Conservation (phyloP, 2,329 filamentous ascomycete species). For the Uncinocarpus reesii region DNA sequence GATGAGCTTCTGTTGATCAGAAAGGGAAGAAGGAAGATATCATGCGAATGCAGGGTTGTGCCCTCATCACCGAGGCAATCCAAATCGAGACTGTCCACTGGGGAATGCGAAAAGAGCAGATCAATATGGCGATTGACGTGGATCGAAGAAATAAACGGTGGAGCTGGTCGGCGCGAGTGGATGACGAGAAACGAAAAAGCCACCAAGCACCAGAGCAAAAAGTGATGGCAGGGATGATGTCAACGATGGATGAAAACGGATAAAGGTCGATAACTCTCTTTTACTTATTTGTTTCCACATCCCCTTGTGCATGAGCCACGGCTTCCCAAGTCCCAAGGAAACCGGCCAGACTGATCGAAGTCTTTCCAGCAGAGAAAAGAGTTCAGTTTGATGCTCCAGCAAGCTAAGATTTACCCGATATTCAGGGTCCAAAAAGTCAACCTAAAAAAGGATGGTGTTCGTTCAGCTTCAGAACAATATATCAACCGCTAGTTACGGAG, state of each 20-base stretch:
- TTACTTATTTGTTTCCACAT: neutral
- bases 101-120: neutral
- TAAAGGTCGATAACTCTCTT: neutral
- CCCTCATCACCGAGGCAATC: neutral
- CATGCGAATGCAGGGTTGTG: too few relatives aligned
- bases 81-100: neutral
- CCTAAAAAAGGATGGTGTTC: neutral
- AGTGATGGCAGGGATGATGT: neutral
- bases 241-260: slow-evolving; percentile 7
- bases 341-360: slow-evolving; percentile 3
- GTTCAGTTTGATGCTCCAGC: slow-evolving; percentile 5
- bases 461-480: too few relatives aligned
- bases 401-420: slow-evolving; percentile 7
- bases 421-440: slow-evolving; percentile 11
- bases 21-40: too few relatives aligned
- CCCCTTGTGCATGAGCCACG: neutral
- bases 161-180: too few relatives aligned
- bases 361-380: neutral
- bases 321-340: neutral
- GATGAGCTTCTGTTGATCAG: neutral
- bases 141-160: neutral
- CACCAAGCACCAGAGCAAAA: neutral
- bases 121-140: neutral
- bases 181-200: neutral
- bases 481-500: too few relatives aligned